These are phyloP conservation scores for Gliomastix tumulicola DNA, from an alignment of 2,329 filamentous ascomycete genomes.

Conservation along the genomic window DNA sequence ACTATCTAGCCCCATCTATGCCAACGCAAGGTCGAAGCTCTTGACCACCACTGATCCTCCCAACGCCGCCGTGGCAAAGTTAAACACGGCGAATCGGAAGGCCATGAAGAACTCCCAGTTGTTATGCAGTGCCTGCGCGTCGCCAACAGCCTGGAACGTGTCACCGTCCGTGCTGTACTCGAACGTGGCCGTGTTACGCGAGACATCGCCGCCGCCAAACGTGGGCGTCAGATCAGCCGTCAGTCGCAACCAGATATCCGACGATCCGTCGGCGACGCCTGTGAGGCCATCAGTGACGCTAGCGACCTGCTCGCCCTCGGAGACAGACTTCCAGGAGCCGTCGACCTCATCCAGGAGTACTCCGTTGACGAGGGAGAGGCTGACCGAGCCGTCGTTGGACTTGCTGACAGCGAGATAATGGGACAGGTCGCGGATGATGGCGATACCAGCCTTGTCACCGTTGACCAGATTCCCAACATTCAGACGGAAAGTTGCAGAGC, in stretches of 20 bases:
- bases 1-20: no score
- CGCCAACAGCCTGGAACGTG: slow-evolving; percentile 26
- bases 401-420: slow-evolving; percentile 44
- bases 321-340: slow-evolving; percentile 1
- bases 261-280: slow-evolving; percentile 1
- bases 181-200: slow-evolving; percentile 8
- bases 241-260: slow-evolving; percentile 12
- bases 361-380: slow-evolving; percentile 18
- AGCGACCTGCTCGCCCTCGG: background rate
- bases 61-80: slow-evolving; percentile 31
- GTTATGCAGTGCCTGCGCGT: slow-evolving; percentile 23
- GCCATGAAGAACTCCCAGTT: slow-evolving; percentile 39
- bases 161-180: slow-evolving; percentile 36
- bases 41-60: slow-evolving; percentile 11
- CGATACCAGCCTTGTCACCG: slow-evolving; percentile 43
- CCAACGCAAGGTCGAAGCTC: slow-evolving; percentile 6
- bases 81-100: slow-evolving; percentile 41
- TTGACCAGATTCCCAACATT: slow-evolving; percentile 37
- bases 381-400: slow-evolving; percentile 14
- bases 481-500: slow-evolving; percentile 39
- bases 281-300: background rate
- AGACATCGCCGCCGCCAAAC: slow-evolving; percentile 10
- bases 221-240: slow-evolving; percentile 12
- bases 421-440: slow-evolving; percentile 42
- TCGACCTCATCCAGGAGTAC: slow-evolving; percentile 15